phyloP scores from a whole-genome alignment of 2,329 filamentous ascomycete species.

The Fusarium sp. region DNA sequence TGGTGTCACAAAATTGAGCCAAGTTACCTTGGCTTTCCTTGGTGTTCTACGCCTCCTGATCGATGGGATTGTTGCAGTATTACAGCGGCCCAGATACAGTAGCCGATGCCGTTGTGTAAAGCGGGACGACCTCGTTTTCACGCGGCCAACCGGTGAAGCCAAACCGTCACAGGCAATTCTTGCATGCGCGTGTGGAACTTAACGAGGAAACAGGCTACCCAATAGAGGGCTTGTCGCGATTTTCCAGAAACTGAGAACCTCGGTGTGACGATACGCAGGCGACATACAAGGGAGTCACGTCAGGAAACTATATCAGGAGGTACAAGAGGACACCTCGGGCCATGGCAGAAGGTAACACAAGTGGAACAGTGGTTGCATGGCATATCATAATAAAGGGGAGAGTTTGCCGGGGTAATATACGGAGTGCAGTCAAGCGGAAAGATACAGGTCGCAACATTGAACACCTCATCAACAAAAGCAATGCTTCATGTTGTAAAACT shows the following conservation, averaged over 20 bases:
- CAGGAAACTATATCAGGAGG: constrained; percentile 8
- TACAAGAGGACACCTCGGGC: constrained; percentile 6
- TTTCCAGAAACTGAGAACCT: constrained; percentile 34
- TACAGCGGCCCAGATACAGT: constrained; percentile 43
- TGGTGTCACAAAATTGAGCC: neutral
- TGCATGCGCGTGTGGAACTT: constrained; percentile 26
- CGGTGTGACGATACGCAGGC: constrained; percentile 28
- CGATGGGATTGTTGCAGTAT: constrained; percentile 5
- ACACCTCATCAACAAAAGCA: constrained; percentile 5
- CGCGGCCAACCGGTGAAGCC: constrained; percentile 27
- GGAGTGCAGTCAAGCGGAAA: constrained; percentile 22
- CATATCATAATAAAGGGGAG: constrained; percentile 2
- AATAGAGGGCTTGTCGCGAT: constrained; percentile 44
- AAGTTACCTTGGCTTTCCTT: neutral
- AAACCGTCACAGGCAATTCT: constrained; percentile 20
- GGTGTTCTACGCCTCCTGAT: constrained; percentile 12
- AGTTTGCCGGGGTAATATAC: constrained; percentile 5
- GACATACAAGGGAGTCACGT: constrained; percentile 22
- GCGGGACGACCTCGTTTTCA: constrained; percentile 43
- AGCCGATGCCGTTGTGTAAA: constrained; percentile 40
- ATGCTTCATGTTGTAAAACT: constrained; percentile 9
- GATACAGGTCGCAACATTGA: constrained; percentile 10
- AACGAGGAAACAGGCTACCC: constrained; percentile 30
- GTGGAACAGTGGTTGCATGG: constrained; percentile 19
- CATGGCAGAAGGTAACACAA: constrained; percentile 31